Conservation (phyloP, 163 green algal genomes). For the Scenedesmus sp. region DNA sequence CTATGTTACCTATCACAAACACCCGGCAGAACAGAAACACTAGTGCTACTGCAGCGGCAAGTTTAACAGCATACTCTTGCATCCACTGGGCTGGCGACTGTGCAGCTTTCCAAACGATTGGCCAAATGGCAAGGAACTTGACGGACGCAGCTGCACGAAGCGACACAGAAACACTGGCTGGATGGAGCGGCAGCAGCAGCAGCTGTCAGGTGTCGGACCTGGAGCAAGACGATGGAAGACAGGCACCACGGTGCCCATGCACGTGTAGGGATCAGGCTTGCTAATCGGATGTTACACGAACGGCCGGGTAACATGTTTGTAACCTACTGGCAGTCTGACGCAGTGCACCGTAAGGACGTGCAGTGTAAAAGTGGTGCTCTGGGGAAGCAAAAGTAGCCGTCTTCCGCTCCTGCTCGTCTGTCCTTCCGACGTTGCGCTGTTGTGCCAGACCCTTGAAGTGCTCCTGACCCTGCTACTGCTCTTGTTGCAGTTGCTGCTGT, state of each 20-base stretch:
- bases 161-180: not conserved
- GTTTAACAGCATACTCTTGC: slow-evolving; percentile 18
- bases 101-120: not conserved
- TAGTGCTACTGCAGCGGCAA: not conserved
- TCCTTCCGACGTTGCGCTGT: not conserved
- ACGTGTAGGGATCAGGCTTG: too few relatives aligned
- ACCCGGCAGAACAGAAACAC: slow-evolving; percentile 28
- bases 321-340: too few relatives aligned
- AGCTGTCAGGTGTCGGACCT: not conserved
- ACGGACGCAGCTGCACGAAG: not conserved
- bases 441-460: not conserved
- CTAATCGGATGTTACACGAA: too few relatives aligned
- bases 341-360: not conserved
- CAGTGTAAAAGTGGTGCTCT: not conserved
- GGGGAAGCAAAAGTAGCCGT: not conserved
- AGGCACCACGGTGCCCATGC: too few relatives aligned
- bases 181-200: not conserved
- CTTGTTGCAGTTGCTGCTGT: not conserved
- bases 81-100: not conserved
- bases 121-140: not conserved
- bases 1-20: slow-evolving; percentile 35
- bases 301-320: not conserved
- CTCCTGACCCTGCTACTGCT: not conserved
- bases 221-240: not conserved
- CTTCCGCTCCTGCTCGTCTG: not conserved